Conservation (phyloP, 2,329 filamentous ascomycete genomes). For the Alternaria arborescens region DNA sequence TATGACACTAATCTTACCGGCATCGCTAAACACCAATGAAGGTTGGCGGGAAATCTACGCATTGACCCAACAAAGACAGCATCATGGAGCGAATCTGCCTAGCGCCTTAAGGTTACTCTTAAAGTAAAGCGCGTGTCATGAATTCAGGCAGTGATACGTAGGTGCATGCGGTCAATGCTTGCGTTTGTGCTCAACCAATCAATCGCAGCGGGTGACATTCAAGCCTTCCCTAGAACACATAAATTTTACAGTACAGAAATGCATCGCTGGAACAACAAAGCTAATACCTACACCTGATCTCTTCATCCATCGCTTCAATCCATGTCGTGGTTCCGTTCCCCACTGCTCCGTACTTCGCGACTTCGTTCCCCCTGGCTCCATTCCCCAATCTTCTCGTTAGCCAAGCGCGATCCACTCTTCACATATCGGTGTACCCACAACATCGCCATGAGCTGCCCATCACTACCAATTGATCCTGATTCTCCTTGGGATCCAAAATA, state of each 20-base stretch:
- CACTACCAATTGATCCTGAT: constrained; percentile 2
- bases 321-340: constrained; percentile 4
- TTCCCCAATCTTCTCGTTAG: constrained; percentile 6
- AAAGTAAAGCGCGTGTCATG: not conserved
- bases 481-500: constrained; percentile 5
- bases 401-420: constrained; percentile 3
- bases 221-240: constrained; percentile 5
- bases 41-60: not conserved
- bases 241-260: not conserved
- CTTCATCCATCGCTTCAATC: not conserved
- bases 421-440: not conserved
- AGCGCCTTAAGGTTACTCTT: not conserved
- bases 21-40: not conserved
- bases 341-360: not conserved
- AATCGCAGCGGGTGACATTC: constrained; percentile 9
- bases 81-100: not conserved
- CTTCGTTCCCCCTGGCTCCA: not conserved
- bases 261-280: not conserved
- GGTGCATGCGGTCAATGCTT: constrained; percentile 2
- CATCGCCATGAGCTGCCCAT: constrained; percentile 7
- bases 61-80: not conserved
- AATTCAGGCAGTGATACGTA: not conserved
- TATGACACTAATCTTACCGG: not conserved
- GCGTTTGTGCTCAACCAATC: constrained; percentile 8
- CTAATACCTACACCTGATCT: not conserved